Percentiles rank a stretch among this genome's conserved stretches.
Evolutionary conservation across 1,284 basidiomycete species (phyloP).

Genomic region (Malassezia dermatis): DNA sequence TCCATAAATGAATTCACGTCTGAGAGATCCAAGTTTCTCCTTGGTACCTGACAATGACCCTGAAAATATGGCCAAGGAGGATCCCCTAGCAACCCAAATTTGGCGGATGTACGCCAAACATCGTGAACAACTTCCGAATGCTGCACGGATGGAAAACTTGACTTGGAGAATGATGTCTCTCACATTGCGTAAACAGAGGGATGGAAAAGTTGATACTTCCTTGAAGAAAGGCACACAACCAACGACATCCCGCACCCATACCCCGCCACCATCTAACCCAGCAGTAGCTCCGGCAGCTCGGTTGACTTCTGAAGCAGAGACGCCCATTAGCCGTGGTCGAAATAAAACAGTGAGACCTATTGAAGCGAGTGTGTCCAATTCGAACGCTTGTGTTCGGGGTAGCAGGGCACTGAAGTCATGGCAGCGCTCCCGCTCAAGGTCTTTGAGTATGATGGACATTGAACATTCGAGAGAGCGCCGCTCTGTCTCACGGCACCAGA

Average conservation of each 20-base stretch:
- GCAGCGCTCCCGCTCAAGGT: conserved; percentile 50
- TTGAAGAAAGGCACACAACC: neutral
- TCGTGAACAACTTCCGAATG: conserved; percentile 75
- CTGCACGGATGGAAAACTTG: conserved; percentile 89
- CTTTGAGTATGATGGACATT: conserved; percentile 70
- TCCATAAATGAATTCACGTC: neutral
- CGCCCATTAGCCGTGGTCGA: conserved; percentile 2
- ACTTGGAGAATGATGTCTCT: conserved; percentile 98
- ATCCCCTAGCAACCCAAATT: conserved; percentile 85
- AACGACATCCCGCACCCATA: neutral
- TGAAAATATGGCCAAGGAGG: conserved; percentile 54
- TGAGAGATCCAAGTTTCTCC: neutral
- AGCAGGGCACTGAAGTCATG: neutral
- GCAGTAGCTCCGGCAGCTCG: neutral
- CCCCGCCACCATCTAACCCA: neutral
- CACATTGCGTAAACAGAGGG: conserved; percentile 58
- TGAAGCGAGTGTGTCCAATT: neutral
- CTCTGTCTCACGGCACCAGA: conserved; percentile 59
- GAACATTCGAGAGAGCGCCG: conserved; percentile 88
- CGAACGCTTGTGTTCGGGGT: neutral
- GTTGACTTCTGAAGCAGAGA: neutral
- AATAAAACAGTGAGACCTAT: conserved; percentile 11
- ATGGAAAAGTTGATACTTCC: neutral
- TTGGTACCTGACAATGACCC: conserved; percentile 17
- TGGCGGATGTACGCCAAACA: conserved; percentile 93